phyloP scores from a whole-genome alignment of 2,329 filamentous ascomycete genomes.

The Xylariales sp. region DNA sequence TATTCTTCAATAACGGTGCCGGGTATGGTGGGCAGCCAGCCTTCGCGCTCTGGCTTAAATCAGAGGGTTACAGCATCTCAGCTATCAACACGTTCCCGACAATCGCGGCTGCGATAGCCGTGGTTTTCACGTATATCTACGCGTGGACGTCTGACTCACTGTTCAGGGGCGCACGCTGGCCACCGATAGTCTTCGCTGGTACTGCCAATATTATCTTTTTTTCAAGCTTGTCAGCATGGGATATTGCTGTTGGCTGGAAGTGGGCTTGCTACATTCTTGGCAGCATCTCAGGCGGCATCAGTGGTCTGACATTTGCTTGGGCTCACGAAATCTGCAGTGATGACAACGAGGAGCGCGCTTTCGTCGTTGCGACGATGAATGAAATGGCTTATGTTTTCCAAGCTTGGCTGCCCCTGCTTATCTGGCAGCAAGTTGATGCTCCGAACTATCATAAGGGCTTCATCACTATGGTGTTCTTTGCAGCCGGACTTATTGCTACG shows the following conservation, averaged over 20 bases:
- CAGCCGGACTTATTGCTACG: constrained; percentile 43
- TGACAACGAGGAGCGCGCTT: constrained; percentile 59
- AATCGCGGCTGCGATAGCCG: constrained; percentile 47
- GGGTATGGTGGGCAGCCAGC: constrained; percentile 45
- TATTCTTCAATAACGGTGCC: constrained; percentile 60
- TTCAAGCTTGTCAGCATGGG: constrained; percentile 36
- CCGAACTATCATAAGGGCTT: constrained; percentile 59
- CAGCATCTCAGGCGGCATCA: constrained; percentile 45
- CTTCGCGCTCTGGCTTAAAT: constrained; percentile 47
- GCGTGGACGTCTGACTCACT: constrained; percentile 63
- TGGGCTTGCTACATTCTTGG: constrained; percentile 59
- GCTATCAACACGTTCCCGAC: constrained; percentile 50
- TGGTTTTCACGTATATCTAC: constrained; percentile 57
- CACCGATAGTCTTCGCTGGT: constrained; percentile 55
- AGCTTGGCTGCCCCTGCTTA: constrained; percentile 62
- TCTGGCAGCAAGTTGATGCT: constrained; percentile 62
- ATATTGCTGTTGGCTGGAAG: constrained; percentile 49
- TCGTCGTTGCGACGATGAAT: constrained; percentile 64
- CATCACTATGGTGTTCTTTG: constrained; percentile 47
- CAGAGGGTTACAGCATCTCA: constrained; percentile 33
- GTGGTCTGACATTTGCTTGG: constrained; percentile 43
- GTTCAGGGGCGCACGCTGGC: constrained; percentile 57
- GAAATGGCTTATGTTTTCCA: constrained; percentile 66
- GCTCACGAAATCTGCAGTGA: constrained; percentile 45
- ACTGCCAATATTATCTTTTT: constrained; percentile 36